Evolutionary conservation across 441 rosid genomes (phyloP), one percentile per base, ranked within the genome.

Genomic region (Melastoma candidum): DNA sequence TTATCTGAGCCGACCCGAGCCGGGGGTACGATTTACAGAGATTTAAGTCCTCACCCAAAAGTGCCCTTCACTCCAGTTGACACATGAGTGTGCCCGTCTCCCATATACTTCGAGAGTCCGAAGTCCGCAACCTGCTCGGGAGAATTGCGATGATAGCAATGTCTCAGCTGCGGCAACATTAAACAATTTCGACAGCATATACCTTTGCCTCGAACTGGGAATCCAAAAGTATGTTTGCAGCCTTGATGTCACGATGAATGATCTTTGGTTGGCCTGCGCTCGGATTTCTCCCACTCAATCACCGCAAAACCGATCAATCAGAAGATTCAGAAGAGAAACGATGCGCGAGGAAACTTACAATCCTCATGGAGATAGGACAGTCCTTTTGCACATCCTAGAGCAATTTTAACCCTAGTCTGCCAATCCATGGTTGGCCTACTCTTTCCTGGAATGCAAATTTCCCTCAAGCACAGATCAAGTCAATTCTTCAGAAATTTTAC

Each of bases 61-160:
- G 99, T 93, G 61, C 99, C 99, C 99, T 86, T 89, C 64, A 93
- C 97, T 6, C 99, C 70, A 9, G 99, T 93, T 27, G 99, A 93
- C 54, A 93, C 89, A 65, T 93, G 99, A 54, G 99, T 93, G 61
- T 87, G 80, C 60, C 72, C 68, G 63, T 86, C 99, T 45, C 92
- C 83, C 64, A 89, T 55, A 43, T 83, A 59, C 74, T 93, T 93
- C 39, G 99, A 96, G 2, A 93, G 85, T 58, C 99, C 97, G 76
- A 93, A 93, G 73, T 89, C 99, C 41, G 97, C 93, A 73, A 89
- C 99, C 97, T 93, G 57, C 29, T 9, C 48, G 22, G 22, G 22
- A 17, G 22, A 17, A 17, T 17, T 17, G 22, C 22, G 22, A 17
- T 17, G 22, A 17, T 17, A 17, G 22, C 22, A 17, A 17, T 17